phyloP scores from a whole-genome alignment of 2,329 filamentous ascomycete genomes.

The Neurospora crassa region DNA sequence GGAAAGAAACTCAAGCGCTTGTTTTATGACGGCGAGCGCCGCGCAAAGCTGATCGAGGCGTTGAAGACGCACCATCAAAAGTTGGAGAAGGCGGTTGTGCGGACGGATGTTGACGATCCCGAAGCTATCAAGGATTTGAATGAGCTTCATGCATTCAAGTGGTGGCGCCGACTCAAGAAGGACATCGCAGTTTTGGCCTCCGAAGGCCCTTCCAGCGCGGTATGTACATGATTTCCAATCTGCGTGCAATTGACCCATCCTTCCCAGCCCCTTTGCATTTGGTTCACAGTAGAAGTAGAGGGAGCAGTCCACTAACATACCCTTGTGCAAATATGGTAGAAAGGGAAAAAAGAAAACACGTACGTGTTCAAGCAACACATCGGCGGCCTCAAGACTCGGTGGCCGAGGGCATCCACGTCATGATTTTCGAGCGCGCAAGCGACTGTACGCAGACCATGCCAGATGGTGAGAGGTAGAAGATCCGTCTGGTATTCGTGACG shows the following conservation, averaged over 20 bases:
- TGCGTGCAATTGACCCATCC: not conserved
- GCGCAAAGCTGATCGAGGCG: not conserved
- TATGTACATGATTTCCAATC: not conserved
- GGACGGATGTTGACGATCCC: not conserved
- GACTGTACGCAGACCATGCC: not conserved
- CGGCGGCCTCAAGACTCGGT: not conserved
- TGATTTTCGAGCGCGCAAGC: not conserved
- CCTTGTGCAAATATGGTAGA: not conserved
- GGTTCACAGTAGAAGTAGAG: rapidly evolving
- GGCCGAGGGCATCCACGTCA: not conserved
- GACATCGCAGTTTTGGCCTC: not conserved
- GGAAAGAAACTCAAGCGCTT: not conserved
- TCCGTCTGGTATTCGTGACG: not conserved
- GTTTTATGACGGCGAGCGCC: not conserved
- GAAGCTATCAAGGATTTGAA: not conserved
- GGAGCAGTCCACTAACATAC: not conserved
- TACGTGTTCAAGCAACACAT: not conserved
- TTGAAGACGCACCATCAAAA: not conserved
- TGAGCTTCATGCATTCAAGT: not conserved
- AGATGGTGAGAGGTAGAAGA: not conserved
- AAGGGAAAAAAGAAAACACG: not conserved
- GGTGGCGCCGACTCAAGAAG: not conserved
- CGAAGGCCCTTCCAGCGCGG: not conserved
- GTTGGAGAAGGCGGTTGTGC: not conserved
- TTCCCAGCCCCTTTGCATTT: not conserved